Percentiles rank a stretch among this genome's conserved stretches.
phyloP scores from a whole-genome alignment of 1,284 basidiomycete genomes.

The Leccinum pseudoinsigne region DNA sequence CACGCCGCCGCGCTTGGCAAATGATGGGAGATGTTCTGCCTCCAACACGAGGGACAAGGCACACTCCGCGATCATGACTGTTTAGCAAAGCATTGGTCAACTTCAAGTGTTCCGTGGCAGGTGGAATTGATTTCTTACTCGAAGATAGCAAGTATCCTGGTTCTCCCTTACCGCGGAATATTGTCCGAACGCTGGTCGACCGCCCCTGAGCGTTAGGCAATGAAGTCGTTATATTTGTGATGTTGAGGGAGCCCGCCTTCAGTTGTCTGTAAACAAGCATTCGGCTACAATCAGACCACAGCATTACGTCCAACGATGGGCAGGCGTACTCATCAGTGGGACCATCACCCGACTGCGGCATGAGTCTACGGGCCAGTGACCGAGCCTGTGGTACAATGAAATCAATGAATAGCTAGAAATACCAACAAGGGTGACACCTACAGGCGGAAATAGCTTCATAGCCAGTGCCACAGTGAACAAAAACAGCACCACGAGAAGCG shows the following conservation, averaged over 20 bases:
- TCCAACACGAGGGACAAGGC: slow-evolving; percentile 68
- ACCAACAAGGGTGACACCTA: slow-evolving; percentile 11
- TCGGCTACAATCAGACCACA: slow-evolving; percentile 8
- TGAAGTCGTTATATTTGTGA: slow-evolving; percentile 58
- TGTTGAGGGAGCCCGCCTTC: slow-evolving; percentile 54
- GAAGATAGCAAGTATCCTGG: slow-evolving; percentile 77
- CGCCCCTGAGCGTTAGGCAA: slow-evolving; percentile 41
- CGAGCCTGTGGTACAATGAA: slow-evolving; percentile 44
- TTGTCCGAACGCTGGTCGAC: slow-evolving; percentile 58
- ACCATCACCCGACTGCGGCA: slow-evolving; percentile 60
- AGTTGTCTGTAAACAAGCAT: slow-evolving; percentile 43
- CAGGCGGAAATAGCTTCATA: slow-evolving; percentile 26
- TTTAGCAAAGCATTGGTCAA: slow-evolving; percentile 10
- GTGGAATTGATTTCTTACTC: slow-evolving; percentile 39
- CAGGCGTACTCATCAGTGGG: slow-evolving; percentile 56
- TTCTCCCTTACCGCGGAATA: slow-evolving; percentile 68
- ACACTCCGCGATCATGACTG: slow-evolving; percentile 76
- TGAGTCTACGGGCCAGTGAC: slow-evolving; percentile 41
- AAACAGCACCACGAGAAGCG: slow-evolving; percentile 36
- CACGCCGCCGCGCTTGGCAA: slow-evolving; percentile 68
- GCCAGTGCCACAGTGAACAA: slow-evolving; percentile 17
- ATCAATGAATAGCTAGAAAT: neutral
- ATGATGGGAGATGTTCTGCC: slow-evolving; percentile 48
- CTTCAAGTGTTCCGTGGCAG: neutral
- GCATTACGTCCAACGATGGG: neutral